phyloP scores from a whole-genome alignment of 768 basidiomycete genomes.

The Rubroboletus satanas region DNA sequence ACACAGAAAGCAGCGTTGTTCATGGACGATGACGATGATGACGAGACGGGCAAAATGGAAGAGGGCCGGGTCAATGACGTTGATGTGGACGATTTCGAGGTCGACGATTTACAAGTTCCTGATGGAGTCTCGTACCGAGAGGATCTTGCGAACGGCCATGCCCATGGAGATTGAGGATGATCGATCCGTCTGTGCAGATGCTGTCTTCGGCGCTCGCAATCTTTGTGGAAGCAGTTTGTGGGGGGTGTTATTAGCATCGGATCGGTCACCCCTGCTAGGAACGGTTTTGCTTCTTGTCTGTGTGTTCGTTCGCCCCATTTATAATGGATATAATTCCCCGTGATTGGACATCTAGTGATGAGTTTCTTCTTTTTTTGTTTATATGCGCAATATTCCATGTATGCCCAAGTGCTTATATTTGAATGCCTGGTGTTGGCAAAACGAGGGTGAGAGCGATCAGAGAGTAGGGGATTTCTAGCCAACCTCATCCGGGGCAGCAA shows the following conservation, averaged over 20 bases:
- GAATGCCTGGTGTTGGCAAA: not conserved
- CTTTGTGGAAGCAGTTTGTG: not conserved
- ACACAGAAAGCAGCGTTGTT: constrained; percentile 60
- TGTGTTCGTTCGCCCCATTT: not conserved
- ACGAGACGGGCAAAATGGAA: not conserved
- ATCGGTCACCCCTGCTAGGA: not conserved
- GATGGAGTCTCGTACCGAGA: not conserved
- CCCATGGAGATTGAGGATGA: constrained; percentile 13
- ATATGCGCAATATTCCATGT: not conserved
- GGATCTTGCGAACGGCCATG: constrained; percentile 20
- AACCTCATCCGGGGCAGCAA: not conserved
- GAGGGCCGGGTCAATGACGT: not conserved
- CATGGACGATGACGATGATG: constrained; percentile 59
- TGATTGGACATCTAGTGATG: not conserved
- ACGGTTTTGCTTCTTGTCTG: not conserved
- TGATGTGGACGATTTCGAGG: constrained; percentile 13
- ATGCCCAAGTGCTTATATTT: not conserved
- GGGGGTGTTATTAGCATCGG: not conserved
- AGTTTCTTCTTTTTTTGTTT: not conserved
- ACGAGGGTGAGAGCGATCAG: not conserved
- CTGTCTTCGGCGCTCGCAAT: not conserved
- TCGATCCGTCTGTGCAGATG: not conserved
- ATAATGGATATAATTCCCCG: not conserved
- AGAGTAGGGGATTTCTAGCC: not conserved
- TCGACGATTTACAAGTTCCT: not conserved